Evolutionary conservation across 306 rosid species (phyloP).

Genomic region (Canavalia gladiata): DNA sequence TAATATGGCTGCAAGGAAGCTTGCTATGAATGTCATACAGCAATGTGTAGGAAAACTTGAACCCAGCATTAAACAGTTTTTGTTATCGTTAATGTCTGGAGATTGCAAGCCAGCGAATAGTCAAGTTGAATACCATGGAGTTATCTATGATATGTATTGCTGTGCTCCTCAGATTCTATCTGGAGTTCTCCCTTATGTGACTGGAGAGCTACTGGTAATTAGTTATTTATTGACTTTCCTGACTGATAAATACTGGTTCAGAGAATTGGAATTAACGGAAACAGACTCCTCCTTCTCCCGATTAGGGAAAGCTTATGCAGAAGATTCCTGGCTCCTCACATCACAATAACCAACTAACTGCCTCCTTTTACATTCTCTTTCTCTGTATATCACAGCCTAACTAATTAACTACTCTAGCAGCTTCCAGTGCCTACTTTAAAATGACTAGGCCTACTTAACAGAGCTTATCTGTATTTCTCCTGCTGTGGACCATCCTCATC

Average conservation of each 20-base stretch:
- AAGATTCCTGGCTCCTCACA: neutral
- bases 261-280: slow-evolving; percentile 23
- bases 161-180: slow-evolving; percentile 87
- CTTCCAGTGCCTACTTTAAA: neutral
- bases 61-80: slow-evolving; percentile 79
- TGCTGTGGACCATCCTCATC: neutral
- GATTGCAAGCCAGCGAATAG: slow-evolving; percentile 69
- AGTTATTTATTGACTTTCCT: slow-evolving; percentile 41
- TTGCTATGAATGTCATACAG: slow-evolving; percentile 96
- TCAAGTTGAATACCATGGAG: slow-evolving; percentile 79
- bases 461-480: neutral
- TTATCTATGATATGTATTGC: slow-evolving; percentile 90
- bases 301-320: neutral
- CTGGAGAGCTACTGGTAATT: slow-evolving; percentile 96
- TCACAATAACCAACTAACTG: neutral
- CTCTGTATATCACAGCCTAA: neutral
- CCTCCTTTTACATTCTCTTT: neutral
- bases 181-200: slow-evolving; percentile 88
- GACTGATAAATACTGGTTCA: slow-evolving; percentile 11
- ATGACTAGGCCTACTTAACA: neutral
- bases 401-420: neutral
- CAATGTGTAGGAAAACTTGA: slow-evolving; percentile 89
- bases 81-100: slow-evolving; percentile 91
- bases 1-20: slow-evolving; percentile 90
- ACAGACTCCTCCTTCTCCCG: neutral